Evolutionary conservation across 345 rosid species (phyloP).

Genomic region (Pelargonium nanum): DNA sequence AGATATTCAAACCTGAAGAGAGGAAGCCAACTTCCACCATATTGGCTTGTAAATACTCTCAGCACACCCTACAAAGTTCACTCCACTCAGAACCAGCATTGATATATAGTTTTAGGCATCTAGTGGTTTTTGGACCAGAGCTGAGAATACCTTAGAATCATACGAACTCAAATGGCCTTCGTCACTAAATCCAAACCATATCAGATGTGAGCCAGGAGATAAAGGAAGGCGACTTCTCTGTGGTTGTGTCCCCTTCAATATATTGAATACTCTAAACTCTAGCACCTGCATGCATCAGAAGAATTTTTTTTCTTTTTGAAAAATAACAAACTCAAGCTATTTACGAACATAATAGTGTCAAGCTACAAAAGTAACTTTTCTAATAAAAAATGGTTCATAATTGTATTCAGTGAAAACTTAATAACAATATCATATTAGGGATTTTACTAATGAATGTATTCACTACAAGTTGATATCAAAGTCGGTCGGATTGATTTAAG

Average conservation of each 20-base stretch:
- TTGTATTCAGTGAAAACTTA: not conserved
- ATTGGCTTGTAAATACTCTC: conserved; percentile 58
- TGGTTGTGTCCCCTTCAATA: conserved; percentile 45
- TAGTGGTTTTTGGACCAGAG: not conserved
- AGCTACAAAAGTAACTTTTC: not conserved
- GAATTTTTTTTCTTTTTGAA: not conserved
- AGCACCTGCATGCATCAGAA: conserved; percentile 48
- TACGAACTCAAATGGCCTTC: conserved; percentile 75
- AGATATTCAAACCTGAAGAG: conserved; percentile 63
- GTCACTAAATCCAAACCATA: conserved; percentile 88
- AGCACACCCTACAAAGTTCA: conserved; percentile 53
- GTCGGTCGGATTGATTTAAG: not conserved
- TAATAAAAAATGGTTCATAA: not conserved
- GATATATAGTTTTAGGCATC: not conserved
- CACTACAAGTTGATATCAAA: not conserved
- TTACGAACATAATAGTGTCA: not conserved
- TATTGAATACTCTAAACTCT: conserved; percentile 55
- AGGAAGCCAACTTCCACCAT: conserved; percentile 93
- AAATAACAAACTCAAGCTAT: conserved; percentile 3
- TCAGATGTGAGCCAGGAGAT: conserved; percentile 67
- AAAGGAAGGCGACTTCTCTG: conserved; percentile 60
- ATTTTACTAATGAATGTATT: too few species aligned
- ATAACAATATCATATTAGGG: not conserved
- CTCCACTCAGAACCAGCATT: conserved; percentile 8
- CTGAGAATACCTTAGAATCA: conserved; percentile 64